A percentile compares a stretch with the other conserved stretches of the same genome.
These are phyloP conservation scores for Saccharomycopsis oosterbeekiorum DNA, from an alignment of 805 yeast species.

Conservation along the genomic window DNA sequence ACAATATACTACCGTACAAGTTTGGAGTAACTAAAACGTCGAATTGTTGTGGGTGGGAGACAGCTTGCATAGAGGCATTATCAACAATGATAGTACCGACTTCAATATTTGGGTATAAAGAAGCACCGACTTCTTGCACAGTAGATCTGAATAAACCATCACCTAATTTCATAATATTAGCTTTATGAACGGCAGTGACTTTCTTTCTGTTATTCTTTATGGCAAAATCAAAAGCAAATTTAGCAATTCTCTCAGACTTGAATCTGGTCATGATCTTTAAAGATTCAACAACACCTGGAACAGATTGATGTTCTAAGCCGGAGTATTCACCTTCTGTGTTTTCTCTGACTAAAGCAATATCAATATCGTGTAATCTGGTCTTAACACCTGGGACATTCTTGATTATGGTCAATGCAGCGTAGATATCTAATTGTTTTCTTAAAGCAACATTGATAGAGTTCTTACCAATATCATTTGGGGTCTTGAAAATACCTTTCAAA, in stretches of 20 bases:
- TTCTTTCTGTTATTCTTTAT: constrained; percentile 80
- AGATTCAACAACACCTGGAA: constrained; percentile 96
- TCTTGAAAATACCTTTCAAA: constrained; percentile 76
- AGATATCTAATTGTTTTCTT: constrained; percentile 92
- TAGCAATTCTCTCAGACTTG: constrained; percentile 95
- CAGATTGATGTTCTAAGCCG: constrained; percentile 94
- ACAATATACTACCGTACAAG: constrained; percentile 93
- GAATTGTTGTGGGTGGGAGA: constrained; percentile 94
- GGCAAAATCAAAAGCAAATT: constrained; percentile 95
- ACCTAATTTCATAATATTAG: constrained; percentile 97
- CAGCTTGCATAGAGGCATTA: constrained; percentile 99
- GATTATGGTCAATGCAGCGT: constrained; percentile 89
- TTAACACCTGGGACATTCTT: constrained; percentile 91
- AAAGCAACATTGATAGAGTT: constrained; percentile 91
- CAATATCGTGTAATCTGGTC: constrained; percentile 80
- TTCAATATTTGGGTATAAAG: constrained; percentile 73
- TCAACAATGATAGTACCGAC: constrained; percentile 94
- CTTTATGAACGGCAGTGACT: constrained; percentile 97
- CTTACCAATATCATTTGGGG: constrained; percentile 62
- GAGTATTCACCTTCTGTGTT: constrained; percentile 99
- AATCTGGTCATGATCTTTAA: constrained; percentile 87
- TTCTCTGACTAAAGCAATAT: constrained; percentile 92
- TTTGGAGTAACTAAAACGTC: constrained; percentile 97
- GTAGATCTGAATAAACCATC: constrained; percentile 97
- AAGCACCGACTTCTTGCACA: constrained; percentile 68